Base-by-base conservation (phyloP, 2,329 filamentous ascomycete species). In the Thelonectria blattea region DNA sequence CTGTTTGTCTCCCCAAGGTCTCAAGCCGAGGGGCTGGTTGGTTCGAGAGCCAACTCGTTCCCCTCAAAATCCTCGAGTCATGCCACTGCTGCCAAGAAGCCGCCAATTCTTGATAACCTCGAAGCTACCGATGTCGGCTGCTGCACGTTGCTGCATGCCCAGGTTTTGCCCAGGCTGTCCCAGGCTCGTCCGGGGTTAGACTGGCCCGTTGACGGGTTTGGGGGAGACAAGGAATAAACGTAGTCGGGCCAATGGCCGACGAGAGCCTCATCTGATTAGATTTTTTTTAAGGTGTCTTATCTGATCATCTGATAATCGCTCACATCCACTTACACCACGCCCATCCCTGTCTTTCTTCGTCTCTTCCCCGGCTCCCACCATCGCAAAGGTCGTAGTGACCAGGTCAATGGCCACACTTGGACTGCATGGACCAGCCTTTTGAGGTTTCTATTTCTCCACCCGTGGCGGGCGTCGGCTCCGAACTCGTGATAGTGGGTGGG, bases 191-290 rank as follows among this genome's bases (percentile, higher is more conserved):
- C 30, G 9, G 18, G 17, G 45, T 24, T 55, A 37, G 51, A 45
- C 50, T 18, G 15, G 15, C 20, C n/a, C 50, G 22, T 42, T 42
- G 39, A 47, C 48, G 49, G 34, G 42, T 39, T 55, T n/a, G n/a
- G n/a, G n/a, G 56, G 58, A 45, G 56, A 30, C 27, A 55, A 52
- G 56, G 45, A 10, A 22, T n/a, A 18, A 10, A 18, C 14, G 34
- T 37, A 27, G 17, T 15, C 27, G 22, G 47, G 27, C 68, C 69
- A 72, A 72, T 72, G 39, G 59, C 20, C 18, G 22, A 2, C 1
- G 14, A 15, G 32, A 30, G 18, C 17, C 37, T 51, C 62, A 73
- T 73, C 71, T 72, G 65, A 73, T 73, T 66, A 71, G 68, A 68
- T 68, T 43, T 52, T 27, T 34, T 27, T 34, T 9, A 10, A 17